These are phyloP conservation scores for Xylariaceae sp. DNA, from an alignment of 2,329 filamentous ascomycete genomes.

Conservation along the genomic window DNA sequence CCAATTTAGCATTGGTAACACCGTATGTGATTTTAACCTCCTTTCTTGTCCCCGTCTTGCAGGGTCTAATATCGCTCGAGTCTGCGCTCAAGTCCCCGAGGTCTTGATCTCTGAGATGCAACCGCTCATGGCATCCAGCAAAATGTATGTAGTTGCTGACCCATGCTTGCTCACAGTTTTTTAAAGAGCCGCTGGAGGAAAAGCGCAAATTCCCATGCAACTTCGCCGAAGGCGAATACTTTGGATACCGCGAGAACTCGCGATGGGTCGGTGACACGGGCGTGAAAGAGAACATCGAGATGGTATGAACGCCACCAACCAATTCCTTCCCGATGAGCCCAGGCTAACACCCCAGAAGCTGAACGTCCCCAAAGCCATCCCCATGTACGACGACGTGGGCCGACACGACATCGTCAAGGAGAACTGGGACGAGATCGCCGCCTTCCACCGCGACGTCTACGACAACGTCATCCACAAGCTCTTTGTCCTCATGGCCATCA, in stretches of 20 bases:
- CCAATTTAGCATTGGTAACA: constrained; percentile 19
- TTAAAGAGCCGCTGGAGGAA: constrained; percentile 18
- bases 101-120: not conserved
- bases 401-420: constrained; percentile 23
- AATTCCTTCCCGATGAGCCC: not conserved
- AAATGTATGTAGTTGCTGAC: too few species aligned
- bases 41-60: not conserved
- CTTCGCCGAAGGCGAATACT: constrained; percentile 24
- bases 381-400: constrained; percentile 27
- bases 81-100: not conserved
- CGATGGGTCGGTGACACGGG: constrained; percentile 29
- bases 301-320: constrained; percentile 29
- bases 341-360: constrained; percentile 18
- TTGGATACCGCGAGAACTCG: constrained; percentile 32
- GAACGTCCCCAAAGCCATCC: constrained; percentile 25
- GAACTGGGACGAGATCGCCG: constrained; percentile 22
- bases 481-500: constrained; percentile 44
- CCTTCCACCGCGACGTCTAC: constrained; percentile 18
- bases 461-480: constrained; percentile 41
- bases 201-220: constrained; percentile 21
- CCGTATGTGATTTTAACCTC: too few species aligned
- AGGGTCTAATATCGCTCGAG: not conserved
- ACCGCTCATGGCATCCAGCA: not conserved
- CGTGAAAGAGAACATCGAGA: constrained; percentile 47
- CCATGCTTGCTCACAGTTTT: too few species aligned